Percentiles rank a stretch among this genome's conserved stretches.
phyloP scores from a whole-genome alignment of 2,329 filamentous ascomycete species.

The Diplodia corticola region DNA sequence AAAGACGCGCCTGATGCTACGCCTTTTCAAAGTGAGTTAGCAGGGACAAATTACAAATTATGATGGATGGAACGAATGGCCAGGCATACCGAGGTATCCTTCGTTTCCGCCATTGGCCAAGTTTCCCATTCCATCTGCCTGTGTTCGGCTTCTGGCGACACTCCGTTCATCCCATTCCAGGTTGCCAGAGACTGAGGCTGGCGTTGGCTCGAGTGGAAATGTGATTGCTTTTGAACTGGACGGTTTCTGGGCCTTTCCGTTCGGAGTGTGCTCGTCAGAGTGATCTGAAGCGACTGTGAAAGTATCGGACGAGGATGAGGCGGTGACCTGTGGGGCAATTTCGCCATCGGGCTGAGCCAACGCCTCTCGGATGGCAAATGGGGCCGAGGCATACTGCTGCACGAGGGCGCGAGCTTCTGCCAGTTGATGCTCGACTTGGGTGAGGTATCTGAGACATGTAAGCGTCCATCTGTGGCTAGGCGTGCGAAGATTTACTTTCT shows the following conservation, averaged over 20 bases:
- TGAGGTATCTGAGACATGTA: constrained; percentile 7
- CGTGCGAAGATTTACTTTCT: background rate
- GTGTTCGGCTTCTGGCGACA: background rate
- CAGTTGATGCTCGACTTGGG: constrained; percentile 17
- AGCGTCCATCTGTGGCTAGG: background rate
- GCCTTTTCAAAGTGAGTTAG: background rate
- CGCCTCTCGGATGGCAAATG: no score
- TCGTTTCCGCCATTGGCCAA: constrained; percentile 5
- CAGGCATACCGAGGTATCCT: background rate
- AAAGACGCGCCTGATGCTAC: constrained; percentile 9
- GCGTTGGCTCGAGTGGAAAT: constrained; percentile 2
- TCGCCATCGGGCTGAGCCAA: background rate
- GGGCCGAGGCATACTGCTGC: background rate
- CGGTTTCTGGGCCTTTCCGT: background rate
- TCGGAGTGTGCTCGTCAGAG: background rate
- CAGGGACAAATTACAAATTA: background rate
- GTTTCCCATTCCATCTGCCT: constrained; percentile 13
- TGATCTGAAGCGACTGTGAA: background rate
- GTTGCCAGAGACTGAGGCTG: constrained; percentile 2
- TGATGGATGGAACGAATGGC: background rate
- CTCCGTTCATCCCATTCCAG: constrained; percentile 15
- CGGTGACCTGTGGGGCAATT: background rate
- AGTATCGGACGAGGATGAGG: background rate
- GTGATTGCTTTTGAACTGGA: background rate
- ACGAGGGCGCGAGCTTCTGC: constrained; percentile 8